Conservation (phyloP, 2,329 filamentous ascomycete genomes). For the Monosporascus sp. region DNA sequence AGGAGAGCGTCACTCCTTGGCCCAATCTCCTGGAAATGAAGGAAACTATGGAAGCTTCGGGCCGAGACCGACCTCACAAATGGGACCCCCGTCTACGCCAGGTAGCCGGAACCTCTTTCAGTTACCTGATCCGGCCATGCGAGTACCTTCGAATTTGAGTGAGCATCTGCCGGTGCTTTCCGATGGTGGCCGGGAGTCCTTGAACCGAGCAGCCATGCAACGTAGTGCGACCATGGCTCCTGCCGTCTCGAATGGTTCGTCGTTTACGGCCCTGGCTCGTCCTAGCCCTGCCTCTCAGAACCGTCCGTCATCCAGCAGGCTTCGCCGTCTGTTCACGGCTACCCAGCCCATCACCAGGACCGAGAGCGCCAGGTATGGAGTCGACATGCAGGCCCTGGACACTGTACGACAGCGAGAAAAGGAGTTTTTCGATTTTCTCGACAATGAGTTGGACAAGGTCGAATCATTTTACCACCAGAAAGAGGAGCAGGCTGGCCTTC, state of each 20-base stretch:
- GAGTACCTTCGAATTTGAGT: conserved; percentile 29
- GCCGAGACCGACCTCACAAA: conserved; percentile 32
- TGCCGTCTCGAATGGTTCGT: conserved; percentile 3
- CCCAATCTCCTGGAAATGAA: conserved; percentile 30
- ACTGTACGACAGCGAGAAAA: conserved; percentile 64
- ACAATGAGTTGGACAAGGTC: conserved; percentile 83
- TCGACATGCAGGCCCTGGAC: conserved; percentile 39
- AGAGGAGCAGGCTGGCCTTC: conserved; percentile 75
- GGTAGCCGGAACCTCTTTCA: conserved; percentile 39
- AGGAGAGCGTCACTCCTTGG: conserved; percentile 38
- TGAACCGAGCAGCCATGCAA: conserved; percentile 24
- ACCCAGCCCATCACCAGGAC: conserved; percentile 29
- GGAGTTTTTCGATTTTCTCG: conserved; percentile 86
- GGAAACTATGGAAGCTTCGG: conserved; percentile 52
- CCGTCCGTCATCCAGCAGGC: conserved; percentile 20
- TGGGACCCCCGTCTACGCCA: conserved; percentile 9
- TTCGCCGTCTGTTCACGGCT: conserved; percentile 38
- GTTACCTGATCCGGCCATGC: conserved; percentile 50
- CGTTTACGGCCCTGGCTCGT: conserved; percentile 9
- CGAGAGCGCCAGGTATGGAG: conserved; percentile 35
- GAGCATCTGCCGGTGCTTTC: conserved; percentile 13
- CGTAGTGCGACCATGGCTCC: conserved; percentile 33
- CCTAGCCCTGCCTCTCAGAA: conserved; percentile 15
- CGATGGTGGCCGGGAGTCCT: conserved; percentile 9
- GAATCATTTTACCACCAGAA: conserved; percentile 85